Evolutionary conservation across 176 grass and related monocot genomes (phyloP).

Genomic region (Chloris gayana): DNA sequence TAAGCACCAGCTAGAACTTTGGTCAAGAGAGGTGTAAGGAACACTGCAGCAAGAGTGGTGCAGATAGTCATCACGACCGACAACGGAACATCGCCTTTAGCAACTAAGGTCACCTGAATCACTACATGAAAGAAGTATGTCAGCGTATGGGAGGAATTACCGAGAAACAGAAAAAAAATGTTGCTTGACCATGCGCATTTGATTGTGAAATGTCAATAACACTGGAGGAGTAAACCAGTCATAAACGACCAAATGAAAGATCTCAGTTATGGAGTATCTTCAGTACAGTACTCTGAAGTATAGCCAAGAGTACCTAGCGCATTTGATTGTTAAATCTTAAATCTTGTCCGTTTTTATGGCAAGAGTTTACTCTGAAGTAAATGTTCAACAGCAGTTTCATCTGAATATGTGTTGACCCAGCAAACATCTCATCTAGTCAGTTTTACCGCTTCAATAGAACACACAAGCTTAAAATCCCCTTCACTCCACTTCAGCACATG

Average conservation of each 20-base stretch:
- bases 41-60: conserved; percentile 65
- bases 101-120: conserved; percentile 87
- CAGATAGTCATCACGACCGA: conserved; percentile 85
- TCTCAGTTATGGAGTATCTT: neutral
- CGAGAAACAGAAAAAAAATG: neutral
- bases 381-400: neutral
- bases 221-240: neutral
- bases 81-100: conserved; percentile 69
- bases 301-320: neutral
- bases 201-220: neutral
- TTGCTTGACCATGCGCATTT: neutral
- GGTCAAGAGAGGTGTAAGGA: conserved; percentile 79
- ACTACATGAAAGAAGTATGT: conserved; percentile 42
- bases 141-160: neutral
- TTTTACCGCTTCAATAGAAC: neutral
- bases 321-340: neutral
- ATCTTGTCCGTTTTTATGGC: neutral
- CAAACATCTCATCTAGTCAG: no score
- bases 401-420: neutral
- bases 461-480: neutral
- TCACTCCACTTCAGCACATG: neutral
- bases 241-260: neutral
- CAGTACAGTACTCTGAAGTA: neutral
- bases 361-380: no score
- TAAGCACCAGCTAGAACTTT: conserved; percentile 78